Base-by-base conservation (phyloP, 305 asterid species). In the Solanum aculeatissimum region DNA sequence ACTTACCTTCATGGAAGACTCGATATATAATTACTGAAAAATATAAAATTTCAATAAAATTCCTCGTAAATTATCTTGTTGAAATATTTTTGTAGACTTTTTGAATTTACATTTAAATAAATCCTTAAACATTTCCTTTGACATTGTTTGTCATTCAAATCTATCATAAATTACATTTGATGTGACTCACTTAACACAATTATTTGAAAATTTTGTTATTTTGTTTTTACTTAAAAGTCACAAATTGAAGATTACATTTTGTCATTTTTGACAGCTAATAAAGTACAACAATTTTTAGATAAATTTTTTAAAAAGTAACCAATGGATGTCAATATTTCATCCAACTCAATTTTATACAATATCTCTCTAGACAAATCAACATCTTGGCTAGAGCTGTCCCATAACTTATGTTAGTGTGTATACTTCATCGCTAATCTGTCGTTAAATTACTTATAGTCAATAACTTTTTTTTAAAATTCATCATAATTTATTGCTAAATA, bases 251-350 rank as follows among this genome's bases (percentile, higher is more conserved):
- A 38, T 70, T 40, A 0, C 49, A 38, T 70, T 70, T 69, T 70
- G 54, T 70, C 79, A 70, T 40, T 70, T 38, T 70, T 40, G 79
- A 70, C 79, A 70, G 79, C 79, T 70, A 40, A 35, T 19, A 70
- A n/a, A 69, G 35, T 35, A 35, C 25, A 68, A 66, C 35, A 9
- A 9, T 35, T 68, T 68, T 38, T 32, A 35, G 49, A 9, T 66
- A 14, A 29, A 29, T 32, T 3, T 0, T 29, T 6, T 2, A n/a
- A 70, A 40, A 70, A 40, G 42, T 12, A 74, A 60, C 81, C 81
- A 74, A 74, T 74, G 60, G 14, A 47, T 74, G 25, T 47, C 25
- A 74, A 74, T 47, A 54, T 25, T 74, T 1, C 0, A 47, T 74
- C 42, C 14, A 25, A 25, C 42, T 74, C 60, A 74, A 25, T 74